phyloP scores from a whole-genome alignment of 108 stramenopile genomes.

The Poteriospumella lacustris region DNA sequence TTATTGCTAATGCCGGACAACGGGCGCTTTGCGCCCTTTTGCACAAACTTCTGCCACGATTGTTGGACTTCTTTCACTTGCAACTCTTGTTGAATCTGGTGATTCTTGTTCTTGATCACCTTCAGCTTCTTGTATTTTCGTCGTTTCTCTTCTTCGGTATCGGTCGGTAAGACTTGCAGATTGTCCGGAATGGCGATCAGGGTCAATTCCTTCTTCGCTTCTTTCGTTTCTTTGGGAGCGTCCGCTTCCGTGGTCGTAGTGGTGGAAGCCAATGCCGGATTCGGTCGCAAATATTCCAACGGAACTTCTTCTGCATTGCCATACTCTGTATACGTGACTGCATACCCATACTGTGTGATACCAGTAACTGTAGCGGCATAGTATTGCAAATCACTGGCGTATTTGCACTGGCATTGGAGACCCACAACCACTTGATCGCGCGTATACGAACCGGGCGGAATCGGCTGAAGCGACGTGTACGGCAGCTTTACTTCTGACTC shows the following conservation, averaged over 20 bases:
- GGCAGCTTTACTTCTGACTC: constrained; percentile 12
- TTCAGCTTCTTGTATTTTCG: constrained; percentile 50
- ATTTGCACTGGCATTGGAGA: constrained; percentile 18
- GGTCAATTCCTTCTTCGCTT: not conserved
- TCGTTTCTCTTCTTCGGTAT: constrained; percentile 45
- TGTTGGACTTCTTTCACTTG: not conserved
- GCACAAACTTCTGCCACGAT: not conserved
- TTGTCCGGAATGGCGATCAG: constrained; percentile 42
- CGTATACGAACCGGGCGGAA: not conserved
- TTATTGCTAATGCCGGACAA: constrained; percentile 36
- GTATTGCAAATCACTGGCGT: constrained; percentile 17
- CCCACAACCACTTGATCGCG: not conserved
- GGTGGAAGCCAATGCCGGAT: constrained; percentile 29
- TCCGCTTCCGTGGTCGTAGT: constrained; percentile 12
- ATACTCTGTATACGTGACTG: constrained; percentile 46
- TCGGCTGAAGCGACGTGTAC: not conserved
- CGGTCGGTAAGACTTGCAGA: constrained; percentile 37
- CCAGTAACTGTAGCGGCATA: constrained; percentile 38
- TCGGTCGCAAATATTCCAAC: constrained; percentile 45
- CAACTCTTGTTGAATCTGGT: not conserved
- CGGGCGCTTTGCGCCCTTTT: constrained; percentile 40
- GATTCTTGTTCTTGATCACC: constrained; percentile 38
- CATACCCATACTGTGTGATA: constrained; percentile 45
- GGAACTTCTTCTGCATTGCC: constrained; percentile 49
- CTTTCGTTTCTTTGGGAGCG: not conserved